Evolutionary conservation across 169 alveolate genomes (phyloP).

Genomic region (Plasmodium reichenowi): DNA sequence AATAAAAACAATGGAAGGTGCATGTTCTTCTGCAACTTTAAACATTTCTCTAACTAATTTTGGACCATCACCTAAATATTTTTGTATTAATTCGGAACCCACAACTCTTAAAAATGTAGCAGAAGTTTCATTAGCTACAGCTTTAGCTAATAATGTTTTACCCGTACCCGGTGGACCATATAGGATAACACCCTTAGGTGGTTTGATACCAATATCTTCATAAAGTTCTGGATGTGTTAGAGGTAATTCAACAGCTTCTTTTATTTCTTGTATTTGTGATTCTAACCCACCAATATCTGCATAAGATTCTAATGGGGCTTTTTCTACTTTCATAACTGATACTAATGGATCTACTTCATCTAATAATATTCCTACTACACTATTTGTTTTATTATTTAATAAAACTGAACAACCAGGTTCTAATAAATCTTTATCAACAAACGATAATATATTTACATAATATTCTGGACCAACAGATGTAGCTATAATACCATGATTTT

Average conservation of each 20-base stretch:
- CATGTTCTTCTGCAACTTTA: conserved; percentile 98
- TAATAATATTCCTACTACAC: conserved; percentile 97
- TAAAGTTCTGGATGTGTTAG: conserved; percentile 98
- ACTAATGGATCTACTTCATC: conserved; percentile 99
- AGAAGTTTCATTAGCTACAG: conserved; percentile 98
- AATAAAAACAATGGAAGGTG: conserved; percentile 99
- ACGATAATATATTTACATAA: conserved; percentile 97
- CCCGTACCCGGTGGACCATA: conserved; percentile 98
- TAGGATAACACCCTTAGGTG: conserved; percentile 94
- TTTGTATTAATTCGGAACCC: conserved; percentile 99
- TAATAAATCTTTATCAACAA: conserved; percentile 98
- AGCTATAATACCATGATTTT: conserved; percentile 98
- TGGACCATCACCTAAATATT: conserved; percentile 99
- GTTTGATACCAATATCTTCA: conserved; percentile 99
- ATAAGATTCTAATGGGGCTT: conserved; percentile 99
- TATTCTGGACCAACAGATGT: conserved; percentile 98
- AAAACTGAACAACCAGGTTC: conserved; percentile 99
- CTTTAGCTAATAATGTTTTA: conserved; percentile 95
- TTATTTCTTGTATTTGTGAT: conserved; percentile 95
- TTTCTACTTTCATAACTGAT: conserved; percentile 97
- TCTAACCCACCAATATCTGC: conserved; percentile 99
- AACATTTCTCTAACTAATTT: conserved; percentile 99
- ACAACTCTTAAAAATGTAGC: conserved; percentile 99
- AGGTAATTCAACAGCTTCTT: conserved; percentile 97
- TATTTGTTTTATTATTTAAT: conserved; percentile 94